Evolutionary conservation across 441 rosid species (phyloP).

Genomic region (Kokia cookei): DNA sequence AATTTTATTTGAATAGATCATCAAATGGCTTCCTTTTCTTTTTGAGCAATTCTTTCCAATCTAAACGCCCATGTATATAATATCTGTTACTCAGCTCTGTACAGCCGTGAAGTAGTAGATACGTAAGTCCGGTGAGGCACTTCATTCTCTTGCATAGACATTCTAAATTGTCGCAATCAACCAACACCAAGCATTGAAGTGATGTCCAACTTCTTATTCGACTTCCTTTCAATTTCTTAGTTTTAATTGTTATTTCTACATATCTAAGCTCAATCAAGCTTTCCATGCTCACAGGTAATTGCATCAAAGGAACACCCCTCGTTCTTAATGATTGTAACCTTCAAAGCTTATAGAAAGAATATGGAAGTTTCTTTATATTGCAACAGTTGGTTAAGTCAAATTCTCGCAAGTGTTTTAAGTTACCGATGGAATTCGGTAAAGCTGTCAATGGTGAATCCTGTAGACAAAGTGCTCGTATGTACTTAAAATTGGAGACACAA

Average conservation of each 20-base stretch:
- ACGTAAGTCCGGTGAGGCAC: background rate
- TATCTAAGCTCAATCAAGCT: background rate
- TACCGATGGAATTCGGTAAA: background rate
- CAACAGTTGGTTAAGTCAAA: background rate
- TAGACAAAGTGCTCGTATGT: background rate
- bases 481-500: background rate
- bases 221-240: background rate
- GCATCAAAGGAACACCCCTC: background rate
- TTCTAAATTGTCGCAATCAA: background rate
- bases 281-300: background rate
- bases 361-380: background rate
- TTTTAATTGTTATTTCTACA: background rate
- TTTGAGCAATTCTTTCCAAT: background rate
- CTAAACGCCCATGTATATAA: background rate
- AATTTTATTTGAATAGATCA: background rate
- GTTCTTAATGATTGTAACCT: background rate
- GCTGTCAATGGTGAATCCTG: background rate
- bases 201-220: background rate
- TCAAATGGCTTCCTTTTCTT: no score
- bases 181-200: background rate
- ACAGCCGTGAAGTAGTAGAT: background rate
- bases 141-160: background rate
- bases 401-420: background rate
- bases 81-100: background rate
- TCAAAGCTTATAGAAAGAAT: background rate